Evolutionary conservation across 169 alveolate species (phyloP), one percentile per base, ranked within the genome.

Genomic region (Prorocentrum cordatum): DNA sequence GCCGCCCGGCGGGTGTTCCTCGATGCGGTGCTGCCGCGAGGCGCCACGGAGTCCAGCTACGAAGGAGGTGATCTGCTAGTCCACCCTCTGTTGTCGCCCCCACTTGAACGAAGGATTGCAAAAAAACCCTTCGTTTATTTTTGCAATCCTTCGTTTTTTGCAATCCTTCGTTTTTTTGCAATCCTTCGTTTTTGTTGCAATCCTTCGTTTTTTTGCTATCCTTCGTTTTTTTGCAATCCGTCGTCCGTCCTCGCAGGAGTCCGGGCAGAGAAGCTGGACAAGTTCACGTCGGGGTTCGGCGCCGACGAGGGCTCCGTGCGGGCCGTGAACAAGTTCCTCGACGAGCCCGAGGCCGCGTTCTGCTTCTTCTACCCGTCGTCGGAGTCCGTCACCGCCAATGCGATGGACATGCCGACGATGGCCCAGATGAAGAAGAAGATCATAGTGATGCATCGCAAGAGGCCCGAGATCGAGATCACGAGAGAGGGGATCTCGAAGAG

Each of bases 371-470:
- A 58, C 24, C 45, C 93, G 24, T 33, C 88, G 38, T 58, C 91
- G 14, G 93, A 91, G 54, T 50, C 82, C 12, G 93, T 82, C 66
- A 26, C 72, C 3, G 75, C 91, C 35, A 24, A 62, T 1, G 42
- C 66, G 16, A 58, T 45, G n/a, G 93, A 91, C 33, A 68, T 91
- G 14, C 93, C 93, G 3, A 39, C 80, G 24, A 71, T 85, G 38
- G 61, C 62, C 66, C 83, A 91, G 68, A 38, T 91, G 93, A 80
- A 87, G 62, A 79, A 70, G 83, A 91, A 91, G 73, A 38, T 39
- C 27, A 62, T 91, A 27, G 73, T 87, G 36, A 70, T 91, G 92
- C 91, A 83, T 31, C 70, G 71, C 12, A 12, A 67, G 45, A 75
- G 79, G 71, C 83, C 59, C 9, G 70, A 59, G 32, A 91, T 35